Evolutionary conservation across 306 rosid species (phyloP), one percentile per base, ranked within the genome.

Genomic region (Potentilla sterilis): DNA sequence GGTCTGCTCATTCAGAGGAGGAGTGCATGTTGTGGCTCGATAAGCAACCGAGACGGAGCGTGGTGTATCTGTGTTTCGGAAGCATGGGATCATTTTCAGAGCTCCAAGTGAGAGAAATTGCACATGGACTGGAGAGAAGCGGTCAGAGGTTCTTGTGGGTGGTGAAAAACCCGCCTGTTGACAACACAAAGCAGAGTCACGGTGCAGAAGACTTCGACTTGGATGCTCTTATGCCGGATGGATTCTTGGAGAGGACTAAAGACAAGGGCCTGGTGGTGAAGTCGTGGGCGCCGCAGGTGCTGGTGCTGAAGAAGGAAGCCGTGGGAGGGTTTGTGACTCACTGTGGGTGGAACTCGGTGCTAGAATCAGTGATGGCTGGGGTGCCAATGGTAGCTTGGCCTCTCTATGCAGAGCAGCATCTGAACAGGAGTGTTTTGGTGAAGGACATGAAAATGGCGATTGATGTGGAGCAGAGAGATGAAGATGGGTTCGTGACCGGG

Each of bases 371-470:
- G 40, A 55, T 70, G 7, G 70, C 78, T 4, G 81, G 87, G 10
- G 85, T 81, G 34, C 76, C 87, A 1, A 74, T 84, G 78, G 46
- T 81, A 12, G 85, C 85, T 9, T 84, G 87, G 87, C 87, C 85
- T 24, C 83, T 84, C 9, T 70, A 77, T 44, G 78, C 87, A 0
- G 87, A 85, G 79, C 88, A 85, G 75, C 77, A 79, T 46, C 2
- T 85, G 68, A 85, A 85, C 49, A 76, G 83, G 55, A 63, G 52
- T 40, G 72, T 63, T n/a, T 4, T 85, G 73, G 88, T 79, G 47
- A 44, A 51, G 9, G 84, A 81, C 40, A 79, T 73, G 77, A 48
- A 57, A 67, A 16, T 85, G 44, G 88, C 88, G 1, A 24, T 84
- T 38, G 75, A 11, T 5, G 76, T 85, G 77, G 80, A 77, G 72